Percentiles rank a stretch among this genome's conserved stretches.
Conservation (phyloP, 192 early-diverging fungal species). For the Coemansia sp. region DNA sequence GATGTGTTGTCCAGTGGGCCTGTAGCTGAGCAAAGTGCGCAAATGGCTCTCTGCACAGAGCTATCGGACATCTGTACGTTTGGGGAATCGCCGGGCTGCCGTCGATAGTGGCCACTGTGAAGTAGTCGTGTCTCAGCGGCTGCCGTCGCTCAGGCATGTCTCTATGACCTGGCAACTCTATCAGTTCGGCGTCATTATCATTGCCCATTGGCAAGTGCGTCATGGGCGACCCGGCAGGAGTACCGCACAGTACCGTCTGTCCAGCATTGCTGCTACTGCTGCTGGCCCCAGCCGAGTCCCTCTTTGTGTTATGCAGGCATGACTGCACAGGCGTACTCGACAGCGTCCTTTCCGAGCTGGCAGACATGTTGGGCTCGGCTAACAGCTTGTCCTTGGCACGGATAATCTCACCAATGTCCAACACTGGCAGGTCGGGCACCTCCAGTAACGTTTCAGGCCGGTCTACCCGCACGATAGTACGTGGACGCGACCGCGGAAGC, state of each 20-base stretch:
- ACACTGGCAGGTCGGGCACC: conserved; percentile 16
- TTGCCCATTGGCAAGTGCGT: not conserved
- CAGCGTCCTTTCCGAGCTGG: conserved; percentile 16
- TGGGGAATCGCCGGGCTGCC: conserved; percentile 21
- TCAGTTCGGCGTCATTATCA: not conserved
- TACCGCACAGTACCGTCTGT: not conserved
- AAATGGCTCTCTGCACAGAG: conserved; percentile 21
- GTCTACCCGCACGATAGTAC: conserved; percentile 33
- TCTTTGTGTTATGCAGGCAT: not conserved
- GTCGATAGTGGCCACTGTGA: conserved; percentile 40
- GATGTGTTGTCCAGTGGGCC: conserved; percentile 40
- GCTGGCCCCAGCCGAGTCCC: not conserved
- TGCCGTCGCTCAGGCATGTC: conserved; percentile 1
- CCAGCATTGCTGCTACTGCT: not conserved
- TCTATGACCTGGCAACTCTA: not conserved
- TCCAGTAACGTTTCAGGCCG: conserved; percentile 7
- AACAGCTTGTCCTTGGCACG: conserved; percentile 26
- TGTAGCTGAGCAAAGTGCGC: conserved; percentile 33
- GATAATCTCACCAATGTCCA: conserved; percentile 39
- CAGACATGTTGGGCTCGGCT: conserved; percentile 7
- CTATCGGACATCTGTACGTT: conserved; percentile 31
- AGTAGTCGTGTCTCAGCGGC: conserved; percentile 42
- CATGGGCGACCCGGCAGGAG: not conserved
- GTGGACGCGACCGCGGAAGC: not conserved
- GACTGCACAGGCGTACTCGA: not conserved